Evolutionary conservation across 208 protist genomes (phyloP), one percentile per base, ranked within the genome.

Genomic region (Porcisia hertigi): DNA sequence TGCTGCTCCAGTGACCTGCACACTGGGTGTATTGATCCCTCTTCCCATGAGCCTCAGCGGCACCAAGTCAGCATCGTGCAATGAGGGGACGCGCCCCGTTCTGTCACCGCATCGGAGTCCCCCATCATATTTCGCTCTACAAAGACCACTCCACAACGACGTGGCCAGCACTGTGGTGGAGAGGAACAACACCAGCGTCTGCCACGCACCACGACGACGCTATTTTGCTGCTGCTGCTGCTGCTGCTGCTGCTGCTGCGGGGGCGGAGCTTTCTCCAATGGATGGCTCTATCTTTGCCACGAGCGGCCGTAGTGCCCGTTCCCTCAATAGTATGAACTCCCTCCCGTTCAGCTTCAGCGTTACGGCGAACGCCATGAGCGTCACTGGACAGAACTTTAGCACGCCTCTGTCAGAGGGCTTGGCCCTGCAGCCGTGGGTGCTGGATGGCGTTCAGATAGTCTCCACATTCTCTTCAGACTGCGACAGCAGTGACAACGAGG

Each of bases 271-370:
- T 41, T 71, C 81, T 5, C 78, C 77, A 0, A 67, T 88, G 65
- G 81, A 88, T 23, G 71, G 76, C 45, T 85, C 81, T 47, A 63
- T 83, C 36, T 76, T 83, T 34, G 70, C 75, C 5, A 64, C 70
- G 12, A 79, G 73, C 62, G 72, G 72, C 18, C 83, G 75, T 34
- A 81, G 75, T 60, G 64, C 57, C n/a, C 81, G 76, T 4, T 85
- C 81, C 57, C 71, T 82, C 60, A 63, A 63, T 20, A 80, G 73
- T 65, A 43, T 63, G 16, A 75, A 71, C 64, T 85, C 80, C 1
- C 75, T 83, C 30, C 76, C 79, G 1, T 89, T 89, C 65, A 81
- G 65, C 53, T 84, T 86, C 58, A 86, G 81, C 75, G 81, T 79
- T 30, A 86, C 81, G 12, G 73, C 79, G 30, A 72, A 74, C 52